Conservation (phyloP, 2,329 filamentous ascomycete genomes). For the Colletotrichum lindemuthianum region DNA sequence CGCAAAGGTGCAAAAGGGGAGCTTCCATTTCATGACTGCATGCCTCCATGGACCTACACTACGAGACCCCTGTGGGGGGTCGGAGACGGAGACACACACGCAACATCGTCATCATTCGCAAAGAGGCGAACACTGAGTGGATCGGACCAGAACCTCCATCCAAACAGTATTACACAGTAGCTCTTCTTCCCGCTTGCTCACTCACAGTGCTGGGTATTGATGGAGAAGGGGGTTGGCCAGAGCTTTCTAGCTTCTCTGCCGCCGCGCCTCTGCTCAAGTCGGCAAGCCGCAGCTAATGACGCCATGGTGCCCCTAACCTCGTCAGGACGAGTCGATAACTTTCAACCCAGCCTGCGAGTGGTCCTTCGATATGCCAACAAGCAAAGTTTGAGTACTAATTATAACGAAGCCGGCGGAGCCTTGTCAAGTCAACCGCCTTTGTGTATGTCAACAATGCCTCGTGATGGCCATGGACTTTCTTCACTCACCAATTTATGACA, state of each 20-base stretch:
- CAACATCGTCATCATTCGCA: constrained; percentile 23
- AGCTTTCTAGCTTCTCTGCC: constrained; percentile 18
- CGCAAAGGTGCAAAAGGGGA: background rate
- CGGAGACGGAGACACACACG: constrained; percentile 7
- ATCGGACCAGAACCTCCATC: constrained; percentile 26
- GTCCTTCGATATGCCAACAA: too few relatives aligned
- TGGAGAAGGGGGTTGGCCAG: constrained; percentile 3
- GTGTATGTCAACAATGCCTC: too few relatives aligned
- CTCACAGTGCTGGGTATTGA: background rate
- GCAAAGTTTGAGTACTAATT: too few relatives aligned
- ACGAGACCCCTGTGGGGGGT: constrained; percentile 24
- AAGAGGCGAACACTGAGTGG: constrained; percentile 6
- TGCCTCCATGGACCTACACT: background rate
- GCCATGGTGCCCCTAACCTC: constrained; percentile 15
- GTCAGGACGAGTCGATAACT: background rate
- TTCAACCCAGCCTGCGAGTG: too few relatives aligned
- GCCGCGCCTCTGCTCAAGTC: background rate
- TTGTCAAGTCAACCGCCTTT: too few relatives aligned
- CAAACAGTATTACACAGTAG: background rate
- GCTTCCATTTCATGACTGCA: background rate
- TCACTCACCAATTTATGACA: too few relatives aligned
- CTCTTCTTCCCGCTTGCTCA: too few relatives aligned
- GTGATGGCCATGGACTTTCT: too few relatives aligned
- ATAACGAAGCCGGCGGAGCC: too few relatives aligned
- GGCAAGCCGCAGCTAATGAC: constrained; percentile 21